These are phyloP conservation scores for Candida rishiriensis DNA, from an alignment of 805 yeast species.

Conservation along the genomic window DNA sequence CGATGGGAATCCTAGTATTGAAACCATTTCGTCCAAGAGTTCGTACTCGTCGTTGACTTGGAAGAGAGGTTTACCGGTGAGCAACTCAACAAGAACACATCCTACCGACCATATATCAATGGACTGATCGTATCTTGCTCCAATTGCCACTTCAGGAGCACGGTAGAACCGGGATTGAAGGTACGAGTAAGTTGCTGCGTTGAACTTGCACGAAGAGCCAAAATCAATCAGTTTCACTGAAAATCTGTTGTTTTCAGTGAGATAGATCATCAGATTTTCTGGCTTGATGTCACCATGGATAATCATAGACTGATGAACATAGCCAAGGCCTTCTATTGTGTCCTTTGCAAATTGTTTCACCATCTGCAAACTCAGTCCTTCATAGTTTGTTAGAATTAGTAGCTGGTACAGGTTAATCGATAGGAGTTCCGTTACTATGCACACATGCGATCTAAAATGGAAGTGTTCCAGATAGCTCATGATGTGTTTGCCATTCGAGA, in stretches of 20 bases:
- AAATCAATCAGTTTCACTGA: slow-evolving; percentile 71
- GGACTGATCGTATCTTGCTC: slow-evolving; percentile 52
- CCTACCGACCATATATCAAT: slow-evolving; percentile 92
- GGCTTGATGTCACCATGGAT: slow-evolving; percentile 88
- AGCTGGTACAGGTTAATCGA: slow-evolving; percentile 63
- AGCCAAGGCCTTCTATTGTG: slow-evolving; percentile 54
- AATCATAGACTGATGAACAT: slow-evolving; percentile 50
- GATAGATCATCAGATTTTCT: slow-evolving; percentile 63
- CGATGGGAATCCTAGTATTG: slow-evolving; percentile 45
- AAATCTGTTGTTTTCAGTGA: slow-evolving; percentile 32
- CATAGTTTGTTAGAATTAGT: slow-evolving; percentile 44
- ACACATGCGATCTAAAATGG: slow-evolving; percentile 76
- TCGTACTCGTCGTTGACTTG: slow-evolving; percentile 48
- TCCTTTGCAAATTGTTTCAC: slow-evolving; percentile 47
- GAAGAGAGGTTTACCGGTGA: slow-evolving; percentile 46
- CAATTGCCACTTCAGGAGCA: slow-evolving; percentile 74
- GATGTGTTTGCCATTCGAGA: slow-evolving; percentile 38
- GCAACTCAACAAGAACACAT: slow-evolving; percentile 85
- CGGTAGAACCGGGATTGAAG: slow-evolving; percentile 67
- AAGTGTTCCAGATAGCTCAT: slow-evolving; percentile 63
- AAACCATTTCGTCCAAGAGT: slow-evolving; percentile 39
- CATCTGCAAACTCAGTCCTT: slow-evolving; percentile 42
- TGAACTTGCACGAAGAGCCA: slow-evolving; percentile 56
- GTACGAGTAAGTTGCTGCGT: slow-evolving; percentile 44
- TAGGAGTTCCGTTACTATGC: slow-evolving; percentile 71